A percentile compares a stretch with the other conserved stretches of the same genome.
phyloP scores from a whole-genome alignment of 2,329 filamentous ascomycete species.

The Aspergillus sp. region DNA sequence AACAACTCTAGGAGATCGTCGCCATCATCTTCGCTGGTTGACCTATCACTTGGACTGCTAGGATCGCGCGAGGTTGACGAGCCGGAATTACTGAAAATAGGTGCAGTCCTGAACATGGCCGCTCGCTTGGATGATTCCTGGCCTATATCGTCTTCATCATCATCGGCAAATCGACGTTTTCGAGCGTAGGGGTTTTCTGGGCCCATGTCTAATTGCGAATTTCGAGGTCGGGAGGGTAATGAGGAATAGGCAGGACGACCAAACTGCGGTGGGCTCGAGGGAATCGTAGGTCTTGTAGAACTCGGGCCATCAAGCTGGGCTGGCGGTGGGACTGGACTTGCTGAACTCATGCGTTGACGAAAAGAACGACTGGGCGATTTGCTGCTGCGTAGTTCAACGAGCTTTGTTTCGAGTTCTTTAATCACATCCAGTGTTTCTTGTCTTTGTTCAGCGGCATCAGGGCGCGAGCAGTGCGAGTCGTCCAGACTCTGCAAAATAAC shows the following conservation, averaged over 20 bases:
- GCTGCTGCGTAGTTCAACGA: constrained; percentile 24
- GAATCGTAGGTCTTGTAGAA: neutral
- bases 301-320: constrained; percentile 20
- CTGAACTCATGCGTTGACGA: neutral
- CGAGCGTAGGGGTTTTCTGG: constrained; percentile 1
- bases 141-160: neutral
- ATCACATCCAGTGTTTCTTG: constrained; percentile 29
- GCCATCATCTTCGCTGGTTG: constrained; percentile 2
- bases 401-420: constrained; percentile 22
- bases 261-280: neutral
- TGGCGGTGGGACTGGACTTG: neutral
- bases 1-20: constrained; percentile 25
- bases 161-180: constrained; percentile 16
- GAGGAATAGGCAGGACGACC: neutral
- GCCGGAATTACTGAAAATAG: neutral
- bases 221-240: constrained; percentile 1
- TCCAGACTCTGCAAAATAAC: constrained; percentile 32
- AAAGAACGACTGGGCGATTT: constrained; percentile 1
- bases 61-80: neutral
- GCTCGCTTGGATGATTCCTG: constrained; percentile 1
- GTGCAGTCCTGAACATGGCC: neutral
- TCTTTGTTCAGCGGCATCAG: constrained; percentile 24
- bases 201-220: neutral
- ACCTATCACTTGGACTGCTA: neutral
- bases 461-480: constrained; percentile 23